Evolutionary conservation across 345 rosid genomes (phyloP).

Genomic region (Lepidium sativum): DNA sequence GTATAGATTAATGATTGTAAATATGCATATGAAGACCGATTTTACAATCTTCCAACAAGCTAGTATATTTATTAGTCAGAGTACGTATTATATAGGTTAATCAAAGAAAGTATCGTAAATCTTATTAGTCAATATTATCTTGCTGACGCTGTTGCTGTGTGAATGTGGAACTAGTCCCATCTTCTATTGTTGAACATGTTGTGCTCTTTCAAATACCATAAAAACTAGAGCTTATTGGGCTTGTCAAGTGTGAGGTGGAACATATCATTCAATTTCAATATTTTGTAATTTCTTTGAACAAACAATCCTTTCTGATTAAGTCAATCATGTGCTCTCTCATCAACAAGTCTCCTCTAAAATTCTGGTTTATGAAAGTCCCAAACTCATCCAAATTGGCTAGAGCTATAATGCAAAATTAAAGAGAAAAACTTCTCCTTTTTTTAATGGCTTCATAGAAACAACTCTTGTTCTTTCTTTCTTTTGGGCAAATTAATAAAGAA

Average conservation of each 20-base stretch:
- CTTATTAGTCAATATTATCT: background rate
- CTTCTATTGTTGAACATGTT: too few relatives aligned
- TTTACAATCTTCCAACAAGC: too few relatives aligned
- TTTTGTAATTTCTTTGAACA: background rate
- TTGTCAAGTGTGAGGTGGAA: background rate
- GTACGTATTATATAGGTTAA: too few relatives aligned
- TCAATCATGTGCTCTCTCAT: background rate
- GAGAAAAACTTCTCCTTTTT: background rate
- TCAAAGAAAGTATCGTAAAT: too few relatives aligned
- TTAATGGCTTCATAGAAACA: conserved; percentile 1
- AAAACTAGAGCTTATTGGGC: background rate
- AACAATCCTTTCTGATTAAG: background rate
- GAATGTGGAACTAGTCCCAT: background rate
- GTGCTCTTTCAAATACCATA: background rate
- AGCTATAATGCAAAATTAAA: background rate
- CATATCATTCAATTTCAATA: background rate
- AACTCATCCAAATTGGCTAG: conserved; percentile 17
- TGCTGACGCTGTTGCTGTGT: background rate
- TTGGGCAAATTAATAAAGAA: too few relatives aligned
- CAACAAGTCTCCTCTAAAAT: background rate
- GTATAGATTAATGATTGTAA: too few relatives aligned
- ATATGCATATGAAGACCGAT: too few relatives aligned
- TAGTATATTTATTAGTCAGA: background rate
- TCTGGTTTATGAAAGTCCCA: conserved; percentile 3
- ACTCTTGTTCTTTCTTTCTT: background rate